These are phyloP conservation scores for Exophiala sp. DNA, from an alignment of 2,329 filamentous ascomycete species.

Conservation along the genomic window DNA sequence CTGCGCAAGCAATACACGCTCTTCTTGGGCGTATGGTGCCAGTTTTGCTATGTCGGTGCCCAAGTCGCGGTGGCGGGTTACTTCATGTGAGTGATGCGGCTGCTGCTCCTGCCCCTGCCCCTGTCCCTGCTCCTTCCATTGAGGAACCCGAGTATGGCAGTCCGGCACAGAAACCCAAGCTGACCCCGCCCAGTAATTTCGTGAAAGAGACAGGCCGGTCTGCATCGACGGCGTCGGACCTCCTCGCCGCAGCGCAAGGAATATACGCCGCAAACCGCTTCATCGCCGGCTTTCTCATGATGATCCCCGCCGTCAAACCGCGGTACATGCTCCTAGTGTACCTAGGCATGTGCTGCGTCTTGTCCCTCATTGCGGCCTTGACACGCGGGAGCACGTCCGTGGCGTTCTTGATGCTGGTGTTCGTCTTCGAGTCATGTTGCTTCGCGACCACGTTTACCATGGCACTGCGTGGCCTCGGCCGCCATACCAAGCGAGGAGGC, in stretches of 20 bases:
- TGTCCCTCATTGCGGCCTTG: slow-evolving; percentile 50
- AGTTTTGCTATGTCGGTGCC: slow-evolving; percentile 57
- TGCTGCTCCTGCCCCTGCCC: no score
- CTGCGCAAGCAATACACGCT: slow-evolving; percentile 56
- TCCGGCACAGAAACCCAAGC: no score
- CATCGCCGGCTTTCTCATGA: slow-evolving; percentile 51
- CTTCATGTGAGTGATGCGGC: slow-evolving; percentile 2
- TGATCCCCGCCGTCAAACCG: slow-evolving; percentile 46
- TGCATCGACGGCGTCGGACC: slow-evolving; percentile 42
- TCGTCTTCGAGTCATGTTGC: slow-evolving; percentile 40
- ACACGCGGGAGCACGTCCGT: slow-evolving; percentile 49
- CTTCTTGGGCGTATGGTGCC: slow-evolving; percentile 52
- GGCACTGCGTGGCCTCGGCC: slow-evolving; percentile 63
- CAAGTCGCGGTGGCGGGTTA: slow-evolving; percentile 7
- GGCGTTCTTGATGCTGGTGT: slow-evolving; percentile 42
- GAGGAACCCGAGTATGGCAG: no score
- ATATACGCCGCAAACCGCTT: slow-evolving; percentile 57
- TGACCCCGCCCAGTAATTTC: slow-evolving; percentile 52
- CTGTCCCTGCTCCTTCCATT: no score
- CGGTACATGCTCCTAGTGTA: slow-evolving; percentile 52
- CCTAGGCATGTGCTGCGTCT: slow-evolving; percentile 50
- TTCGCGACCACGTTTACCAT: slow-evolving; percentile 73
- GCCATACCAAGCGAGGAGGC: slow-evolving; percentile 65
- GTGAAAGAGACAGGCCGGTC: slow-evolving; percentile 38
- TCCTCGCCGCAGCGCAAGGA: slow-evolving; percentile 55